Evolutionary conservation across 805 yeast genomes (phyloP), one percentile per base, ranked within the genome.

Genomic region (Candida awuae): DNA sequence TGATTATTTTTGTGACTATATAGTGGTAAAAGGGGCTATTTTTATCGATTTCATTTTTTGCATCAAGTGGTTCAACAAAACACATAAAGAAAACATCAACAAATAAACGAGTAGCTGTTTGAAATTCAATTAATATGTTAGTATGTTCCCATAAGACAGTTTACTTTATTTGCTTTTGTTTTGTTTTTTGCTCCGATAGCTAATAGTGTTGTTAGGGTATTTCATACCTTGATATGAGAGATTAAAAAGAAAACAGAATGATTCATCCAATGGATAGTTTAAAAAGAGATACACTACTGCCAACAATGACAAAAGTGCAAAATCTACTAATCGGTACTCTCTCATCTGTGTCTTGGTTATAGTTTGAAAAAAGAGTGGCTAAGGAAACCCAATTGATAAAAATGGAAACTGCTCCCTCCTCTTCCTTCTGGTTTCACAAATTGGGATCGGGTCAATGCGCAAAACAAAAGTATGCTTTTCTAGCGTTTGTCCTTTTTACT

Each of bases 11-110:
- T 3, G 47, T 32, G 4, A 58, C 20, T 12, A 54, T 37, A 39
- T 51, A 56, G 29, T 57, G 64, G 32, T 46, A 34, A 19, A 54
- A 38, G 1, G 62, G 55, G 4, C 60, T 56, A 43, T 62, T 54
- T 41, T 59, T 56, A 23, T 50, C 42, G 12, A 56, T 55, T 8
- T 38, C 23, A 25, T 53, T 46, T 38, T 63, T 63, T 12, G 40
- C 35, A 34, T 56, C 54, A 28, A 57, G 44, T 0, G 66, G 66
- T 31, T 58, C 59, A 9, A 61, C 38, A 31, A 43, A 53, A 8
- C 63, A 54, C 39, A 50, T 42, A n/a, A 58, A 31, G 6, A 57
- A 16, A 2, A 53, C 42, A 33, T 56, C 60, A 19, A 51, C 22
- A 5, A 49, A 37, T 14, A 61, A 30, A 17, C 39, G 43, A 19